A percentile compares a stretch with the other conserved stretches of the same genome.
Evolutionary conservation across 306 rosid genomes (phyloP).

Genomic region (Erythrophleum fordii): DNA sequence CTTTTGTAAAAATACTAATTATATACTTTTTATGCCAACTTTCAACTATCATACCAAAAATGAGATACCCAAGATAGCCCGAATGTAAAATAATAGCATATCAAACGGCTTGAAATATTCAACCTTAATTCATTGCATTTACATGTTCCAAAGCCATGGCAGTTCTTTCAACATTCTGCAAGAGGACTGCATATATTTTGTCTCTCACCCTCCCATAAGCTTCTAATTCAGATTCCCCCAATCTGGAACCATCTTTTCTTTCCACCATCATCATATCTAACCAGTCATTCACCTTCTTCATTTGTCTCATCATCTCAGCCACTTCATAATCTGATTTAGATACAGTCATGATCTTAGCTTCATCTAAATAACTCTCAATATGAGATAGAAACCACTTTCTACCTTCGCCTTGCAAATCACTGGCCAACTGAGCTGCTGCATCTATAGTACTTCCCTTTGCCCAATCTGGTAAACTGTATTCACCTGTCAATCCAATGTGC

Average conservation of each 20-base stretch:
- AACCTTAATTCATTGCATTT: constrained; percentile 21
- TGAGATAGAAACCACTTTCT: constrained; percentile 45
- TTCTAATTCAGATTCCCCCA: constrained; percentile 37
- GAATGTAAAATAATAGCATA: no score
- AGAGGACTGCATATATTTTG: constrained; percentile 45
- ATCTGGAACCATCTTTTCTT: neutral
- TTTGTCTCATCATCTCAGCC: constrained; percentile 45
- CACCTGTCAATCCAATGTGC: constrained; percentile 20
- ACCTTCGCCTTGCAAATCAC: constrained; percentile 33
- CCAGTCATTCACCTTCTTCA: constrained; percentile 50
- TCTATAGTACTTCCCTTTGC: constrained; percentile 35
- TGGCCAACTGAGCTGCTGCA: constrained; percentile 32
- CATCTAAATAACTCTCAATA: constrained; percentile 45
- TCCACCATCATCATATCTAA: constrained; percentile 34
- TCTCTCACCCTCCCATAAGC: constrained; percentile 44
- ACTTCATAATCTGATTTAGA: constrained; percentile 33
- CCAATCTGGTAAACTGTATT: constrained; percentile 33
- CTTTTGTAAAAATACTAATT: no score
- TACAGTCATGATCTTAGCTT: constrained; percentile 30
- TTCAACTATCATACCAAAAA: no score
- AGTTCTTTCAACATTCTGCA: constrained; percentile 53
- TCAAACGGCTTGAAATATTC: neutral
- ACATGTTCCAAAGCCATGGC: constrained; percentile 35
- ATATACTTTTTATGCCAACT: no score
- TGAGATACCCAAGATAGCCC: neutral